A percentile compares a stretch with the other conserved stretches of the same genome.
Conservation (phyloP, 2,329 filamentous ascomycete genomes). For the Coniochaeta sp. region DNA sequence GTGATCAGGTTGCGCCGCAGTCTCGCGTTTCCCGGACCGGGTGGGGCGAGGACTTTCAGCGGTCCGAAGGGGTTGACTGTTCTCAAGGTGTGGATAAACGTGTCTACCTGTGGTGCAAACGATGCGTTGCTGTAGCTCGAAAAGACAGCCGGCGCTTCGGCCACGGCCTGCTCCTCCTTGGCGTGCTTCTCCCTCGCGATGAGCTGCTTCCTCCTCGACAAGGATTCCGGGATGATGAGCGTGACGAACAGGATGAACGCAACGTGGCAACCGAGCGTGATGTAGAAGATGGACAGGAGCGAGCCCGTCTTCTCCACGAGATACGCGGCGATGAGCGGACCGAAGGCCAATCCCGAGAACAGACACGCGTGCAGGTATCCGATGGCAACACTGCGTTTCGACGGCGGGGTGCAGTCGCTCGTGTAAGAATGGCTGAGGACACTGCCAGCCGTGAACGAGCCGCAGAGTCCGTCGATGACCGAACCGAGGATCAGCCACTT, state of each 20-base stretch:
- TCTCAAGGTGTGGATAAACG: slow-evolving; percentile 25
- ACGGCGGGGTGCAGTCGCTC: slow-evolving; percentile 78
- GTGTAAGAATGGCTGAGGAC: slow-evolving; percentile 77
- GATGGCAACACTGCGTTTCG: slow-evolving; percentile 73
- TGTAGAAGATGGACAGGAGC: slow-evolving; percentile 77
- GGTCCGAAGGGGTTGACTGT: slow-evolving; percentile 66
- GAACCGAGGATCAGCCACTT: slow-evolving; percentile 72
- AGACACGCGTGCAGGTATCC: slow-evolving; percentile 86
- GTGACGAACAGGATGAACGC: slow-evolving; percentile 66
- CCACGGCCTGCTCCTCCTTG: slow-evolving; percentile 20
- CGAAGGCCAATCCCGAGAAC: slow-evolving; percentile 81
- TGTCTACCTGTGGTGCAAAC: slow-evolving; percentile 11
- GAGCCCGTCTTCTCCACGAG: slow-evolving; percentile 70
- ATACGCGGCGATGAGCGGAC: slow-evolving; percentile 73
- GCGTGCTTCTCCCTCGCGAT: slow-evolving; percentile 62
- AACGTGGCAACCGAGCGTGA: slow-evolving; percentile 63
- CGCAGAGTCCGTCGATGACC: slow-evolving; percentile 73
- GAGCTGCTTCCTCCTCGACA: slow-evolving; percentile 65
- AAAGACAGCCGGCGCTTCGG: slow-evolving; percentile 2
- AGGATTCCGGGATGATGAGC: slow-evolving; percentile 74
- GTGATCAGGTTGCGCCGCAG: slow-evolving; percentile 77
- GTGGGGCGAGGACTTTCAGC: slow-evolving; percentile 70
- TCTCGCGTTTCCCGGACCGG: slow-evolving; percentile 50
- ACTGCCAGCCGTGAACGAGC: slow-evolving; percentile 80
- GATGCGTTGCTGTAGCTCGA: slow-evolving; percentile 2